Percentiles rank a stretch among this genome's conserved stretches.
phyloP scores from a whole-genome alignment of 345 rosid genomes.

The Euphorbia pulcherrima region DNA sequence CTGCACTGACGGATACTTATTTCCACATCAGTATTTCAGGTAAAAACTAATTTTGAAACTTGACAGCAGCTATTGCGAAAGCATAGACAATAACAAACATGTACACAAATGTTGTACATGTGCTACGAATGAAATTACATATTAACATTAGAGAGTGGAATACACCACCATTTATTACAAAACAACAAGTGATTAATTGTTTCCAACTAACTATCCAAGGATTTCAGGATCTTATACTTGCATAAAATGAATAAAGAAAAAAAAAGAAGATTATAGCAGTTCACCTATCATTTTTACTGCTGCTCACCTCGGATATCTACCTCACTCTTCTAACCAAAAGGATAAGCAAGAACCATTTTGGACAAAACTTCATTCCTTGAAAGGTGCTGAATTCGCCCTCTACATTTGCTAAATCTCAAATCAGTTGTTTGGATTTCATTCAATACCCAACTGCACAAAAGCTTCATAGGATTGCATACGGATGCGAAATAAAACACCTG shows the following conservation, averaged over 20 bases:
- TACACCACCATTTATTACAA: background rate
- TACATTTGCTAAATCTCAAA: background rate
- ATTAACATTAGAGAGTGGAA: no score
- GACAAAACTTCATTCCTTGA: background rate
- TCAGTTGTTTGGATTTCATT: background rate
- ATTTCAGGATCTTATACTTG: background rate
- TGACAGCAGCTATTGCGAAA: no score
- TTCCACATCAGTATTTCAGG: no score
- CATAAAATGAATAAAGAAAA: background rate
- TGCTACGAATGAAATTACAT: no score
- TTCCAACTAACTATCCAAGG: background rate
- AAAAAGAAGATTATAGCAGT: background rate
- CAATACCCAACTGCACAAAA: background rate
- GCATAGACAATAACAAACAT: no score
- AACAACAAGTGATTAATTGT: background rate
- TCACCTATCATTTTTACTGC: background rate
- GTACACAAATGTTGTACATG: no score
- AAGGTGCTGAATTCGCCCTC: background rate
- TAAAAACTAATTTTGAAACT: no score
- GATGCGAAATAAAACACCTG: background rate
- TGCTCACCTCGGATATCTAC: background rate
- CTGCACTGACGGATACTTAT: no score
- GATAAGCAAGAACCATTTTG: conserved; percentile 1
- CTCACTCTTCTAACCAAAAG: background rate
- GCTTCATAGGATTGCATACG: background rate